Percentiles rank a stretch among this genome's conserved stretches.
phyloP scores from a whole-genome alignment of 2,329 filamentous ascomycete species.

The Colletotrichum cereale region DNA sequence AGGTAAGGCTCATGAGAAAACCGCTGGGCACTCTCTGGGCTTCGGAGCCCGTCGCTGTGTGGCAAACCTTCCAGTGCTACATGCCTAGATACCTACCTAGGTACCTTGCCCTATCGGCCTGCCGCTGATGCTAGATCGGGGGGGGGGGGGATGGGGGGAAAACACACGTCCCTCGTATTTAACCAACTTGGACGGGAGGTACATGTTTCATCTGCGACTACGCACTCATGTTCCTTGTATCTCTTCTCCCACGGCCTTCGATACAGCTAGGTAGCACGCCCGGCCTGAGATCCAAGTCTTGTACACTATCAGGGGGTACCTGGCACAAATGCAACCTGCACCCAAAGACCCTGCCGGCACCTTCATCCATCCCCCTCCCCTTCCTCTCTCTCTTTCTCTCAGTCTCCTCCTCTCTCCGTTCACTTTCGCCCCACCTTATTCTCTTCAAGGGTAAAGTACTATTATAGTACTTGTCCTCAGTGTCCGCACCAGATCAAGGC shows the following conservation, averaged over 20 bases:
- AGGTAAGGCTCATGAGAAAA: background rate
- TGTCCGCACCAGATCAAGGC: background rate
- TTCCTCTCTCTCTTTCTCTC: background rate
- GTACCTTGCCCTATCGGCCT: background rate
- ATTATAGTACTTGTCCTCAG: too few species aligned
- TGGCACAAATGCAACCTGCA: conserved; percentile 10
- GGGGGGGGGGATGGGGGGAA: too few species aligned
- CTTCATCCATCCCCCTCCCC: background rate
- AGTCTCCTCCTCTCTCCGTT: background rate
- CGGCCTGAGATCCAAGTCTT: background rate
- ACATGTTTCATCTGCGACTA: conserved; percentile 13
- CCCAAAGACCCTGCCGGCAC: conserved; percentile 18
- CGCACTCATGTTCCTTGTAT: background rate
- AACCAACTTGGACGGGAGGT: background rate
- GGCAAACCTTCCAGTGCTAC: background rate
- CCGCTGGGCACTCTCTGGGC: background rate
- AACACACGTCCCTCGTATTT: conserved; percentile 8
- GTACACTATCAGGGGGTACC: background rate
- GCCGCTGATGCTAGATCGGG: background rate
- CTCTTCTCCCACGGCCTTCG: background rate
- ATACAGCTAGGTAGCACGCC: too few species aligned
- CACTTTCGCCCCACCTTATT: background rate
- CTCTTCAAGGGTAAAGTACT: background rate
- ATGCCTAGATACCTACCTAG: background rate
- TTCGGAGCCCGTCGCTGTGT: background rate